Conservation (phyloP, 148 eudicot genomes). For the Chenopodium formosanum region DNA sequence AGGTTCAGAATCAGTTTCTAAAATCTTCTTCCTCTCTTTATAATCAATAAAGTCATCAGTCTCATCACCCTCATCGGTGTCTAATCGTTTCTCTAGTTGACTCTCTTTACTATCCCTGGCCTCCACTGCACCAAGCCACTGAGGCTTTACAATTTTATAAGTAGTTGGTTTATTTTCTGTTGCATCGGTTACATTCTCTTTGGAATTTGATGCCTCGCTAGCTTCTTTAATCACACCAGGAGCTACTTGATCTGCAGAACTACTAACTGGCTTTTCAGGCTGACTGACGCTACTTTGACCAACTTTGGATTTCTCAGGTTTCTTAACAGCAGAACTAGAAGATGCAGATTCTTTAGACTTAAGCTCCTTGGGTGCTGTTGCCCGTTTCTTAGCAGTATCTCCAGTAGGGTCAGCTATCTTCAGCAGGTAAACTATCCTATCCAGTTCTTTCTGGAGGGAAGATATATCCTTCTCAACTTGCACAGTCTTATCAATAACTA, state of each 20-base stretch:
- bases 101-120: slow-evolving; percentile 45
- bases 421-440: slow-evolving; percentile 79
- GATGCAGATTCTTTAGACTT: slow-evolving; percentile 29
- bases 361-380: slow-evolving; percentile 33
- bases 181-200: slow-evolving; percentile 32
- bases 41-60: slow-evolving; percentile 81
- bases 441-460: slow-evolving; percentile 72
- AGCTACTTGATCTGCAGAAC: slow-evolving; percentile 37
- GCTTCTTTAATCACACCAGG: slow-evolving; percentile 26
- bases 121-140: slow-evolving; percentile 96
- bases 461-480: slow-evolving; percentile 67
- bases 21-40: slow-evolving; percentile 64
- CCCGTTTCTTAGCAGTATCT: slow-evolving; percentile 78
- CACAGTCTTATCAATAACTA: slow-evolving; percentile 65
- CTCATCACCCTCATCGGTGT: slow-evolving; percentile 45
- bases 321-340: slow-evolving; percentile 27
- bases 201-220: slow-evolving; percentile 30
- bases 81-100: slow-evolving; percentile 32
- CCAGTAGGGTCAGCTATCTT: slow-evolving; percentile 91
- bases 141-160: slow-evolving; percentile 69
- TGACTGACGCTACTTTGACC: slow-evolving; percentile 27
- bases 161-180: slow-evolving; percentile 41
- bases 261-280: slow-evolving; percentile 32
- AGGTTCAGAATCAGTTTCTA: slow-evolving; percentile 31
- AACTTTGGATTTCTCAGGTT: slow-evolving; percentile 28